Conservation (phyloP, 1,284 basidiomycete genomes). For the Tylopilus orsonianus region DNA sequence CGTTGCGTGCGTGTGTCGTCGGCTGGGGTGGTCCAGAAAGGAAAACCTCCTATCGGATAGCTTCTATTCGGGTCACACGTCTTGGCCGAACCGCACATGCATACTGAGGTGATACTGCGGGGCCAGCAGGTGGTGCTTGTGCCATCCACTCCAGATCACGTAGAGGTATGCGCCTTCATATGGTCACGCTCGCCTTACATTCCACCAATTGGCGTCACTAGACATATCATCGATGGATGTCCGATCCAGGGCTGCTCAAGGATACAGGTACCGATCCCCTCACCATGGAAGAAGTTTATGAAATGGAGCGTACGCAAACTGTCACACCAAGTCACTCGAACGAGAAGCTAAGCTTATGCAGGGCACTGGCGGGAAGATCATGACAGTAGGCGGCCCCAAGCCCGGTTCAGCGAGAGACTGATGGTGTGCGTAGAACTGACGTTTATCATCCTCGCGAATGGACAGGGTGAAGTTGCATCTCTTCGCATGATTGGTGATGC, state of each 20-base stretch:
- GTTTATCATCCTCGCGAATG: conserved; percentile 76
- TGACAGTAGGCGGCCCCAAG: conserved; percentile 59
- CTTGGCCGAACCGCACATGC: too few species aligned
- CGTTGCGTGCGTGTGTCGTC: conserved; percentile 3
- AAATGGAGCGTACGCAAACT: conserved; percentile 80
- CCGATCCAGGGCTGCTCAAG: conserved; percentile 67
- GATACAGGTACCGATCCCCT: conserved; percentile 88
- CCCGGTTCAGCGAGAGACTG: neutral
- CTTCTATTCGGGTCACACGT: neutral
- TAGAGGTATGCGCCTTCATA: conserved; percentile 43
- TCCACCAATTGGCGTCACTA: conserved; percentile 30
- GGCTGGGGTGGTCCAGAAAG: conserved; percentile 15
- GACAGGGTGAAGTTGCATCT: conserved; percentile 38
- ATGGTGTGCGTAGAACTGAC: conserved; percentile 67
- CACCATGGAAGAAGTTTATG: conserved; percentile 80
- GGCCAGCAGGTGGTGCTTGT: conserved; percentile 67
- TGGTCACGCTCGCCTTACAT: neutral
- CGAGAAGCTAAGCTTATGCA: conserved; percentile 32
- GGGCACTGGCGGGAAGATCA: conserved; percentile 85
- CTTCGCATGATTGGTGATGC: conserved; percentile 89
- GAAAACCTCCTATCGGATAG: conserved; percentile 20
- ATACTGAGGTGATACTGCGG: conserved; percentile 45
- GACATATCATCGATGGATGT: conserved; percentile 95
- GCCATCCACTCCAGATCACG: conserved; percentile 71
- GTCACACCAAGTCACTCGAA: neutral